Conservation (phyloP, 805 yeast species). For the Teunomyces cretensis region DNA sequence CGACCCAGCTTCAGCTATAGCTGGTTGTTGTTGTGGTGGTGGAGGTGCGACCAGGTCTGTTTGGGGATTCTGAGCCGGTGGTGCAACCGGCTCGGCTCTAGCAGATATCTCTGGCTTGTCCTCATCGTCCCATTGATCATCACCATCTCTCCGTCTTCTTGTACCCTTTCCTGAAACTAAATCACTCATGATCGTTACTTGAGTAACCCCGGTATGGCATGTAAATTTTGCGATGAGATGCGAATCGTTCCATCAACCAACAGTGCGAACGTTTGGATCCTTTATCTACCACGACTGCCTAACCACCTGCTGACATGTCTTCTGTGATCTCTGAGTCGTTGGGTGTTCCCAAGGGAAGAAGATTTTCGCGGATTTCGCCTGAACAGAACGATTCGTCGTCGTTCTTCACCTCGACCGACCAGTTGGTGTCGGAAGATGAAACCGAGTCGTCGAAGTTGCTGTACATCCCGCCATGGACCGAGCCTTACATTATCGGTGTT, state of each 20-base stretch:
- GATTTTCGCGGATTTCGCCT: conserved; percentile 25
- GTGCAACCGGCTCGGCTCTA: background rate
- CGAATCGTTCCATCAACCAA: background rate
- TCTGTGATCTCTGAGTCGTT: conserved; percentile 2
- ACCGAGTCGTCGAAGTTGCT: background rate
- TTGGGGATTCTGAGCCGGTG: background rate
- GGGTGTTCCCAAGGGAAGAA: conserved; percentile 10
- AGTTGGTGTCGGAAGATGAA: background rate
- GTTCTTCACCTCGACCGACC: conserved; percentile 18
- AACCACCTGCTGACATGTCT: background rate
- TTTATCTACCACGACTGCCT: background rate
- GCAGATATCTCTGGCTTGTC: background rate
- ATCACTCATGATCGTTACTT: background rate
- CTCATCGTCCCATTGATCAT: conserved; percentile 9
- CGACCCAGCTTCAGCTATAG: background rate
- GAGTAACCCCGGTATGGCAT: background rate
- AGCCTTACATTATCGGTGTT: conserved; percentile 47
- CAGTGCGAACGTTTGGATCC: no score
- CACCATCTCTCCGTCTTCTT: conserved; percentile 7
- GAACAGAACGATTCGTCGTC: conserved; percentile 22
- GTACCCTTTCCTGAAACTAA: conserved; percentile 8
- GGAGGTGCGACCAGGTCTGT: background rate
- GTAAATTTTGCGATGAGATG: conserved; percentile 4
- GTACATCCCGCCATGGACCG: conserved; percentile 44
- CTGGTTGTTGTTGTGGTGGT: no score